These are phyloP conservation scores for Martensiomyces pterosporus DNA, from an alignment of 192 early-diverging fungal genomes.

Conservation along the genomic window DNA sequence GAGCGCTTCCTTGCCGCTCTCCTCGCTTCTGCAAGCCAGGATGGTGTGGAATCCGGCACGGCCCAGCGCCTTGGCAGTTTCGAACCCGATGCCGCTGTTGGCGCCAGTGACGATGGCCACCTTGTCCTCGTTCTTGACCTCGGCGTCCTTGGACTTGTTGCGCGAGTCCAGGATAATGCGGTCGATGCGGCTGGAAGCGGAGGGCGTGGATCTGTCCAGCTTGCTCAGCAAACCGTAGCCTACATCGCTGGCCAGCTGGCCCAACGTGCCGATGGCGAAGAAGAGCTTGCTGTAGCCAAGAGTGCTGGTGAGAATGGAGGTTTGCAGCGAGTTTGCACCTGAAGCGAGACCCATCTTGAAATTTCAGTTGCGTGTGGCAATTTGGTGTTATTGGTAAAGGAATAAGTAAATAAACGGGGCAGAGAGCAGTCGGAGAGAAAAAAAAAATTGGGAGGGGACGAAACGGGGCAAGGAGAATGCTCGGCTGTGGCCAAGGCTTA, in stretches of 20 bases:
- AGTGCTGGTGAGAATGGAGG: slow-evolving; percentile 1
- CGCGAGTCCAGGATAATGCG: slow-evolving; percentile 19
- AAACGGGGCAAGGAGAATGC: too few relatives aligned
- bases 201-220: slow-evolving; percentile 20
- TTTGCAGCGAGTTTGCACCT: slow-evolving; percentile 23
- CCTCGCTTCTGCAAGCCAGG: slow-evolving; percentile 36
- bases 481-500: too few relatives aligned
- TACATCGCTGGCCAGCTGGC: slow-evolving; percentile 20
- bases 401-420: too few relatives aligned
- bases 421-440: too few relatives aligned
- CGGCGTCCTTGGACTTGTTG: slow-evolving; percentile 1
- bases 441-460: neutral
- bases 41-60: slow-evolving; percentile 53
- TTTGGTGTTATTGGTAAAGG: too few relatives aligned
- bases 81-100: slow-evolving; percentile 58
- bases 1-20: slow-evolving; percentile 31
- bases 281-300: neutral
- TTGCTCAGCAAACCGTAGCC: slow-evolving; percentile 24
- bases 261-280: slow-evolving; percentile 4
- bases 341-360: slow-evolving; percentile 25
- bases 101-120: slow-evolving; percentile 53
- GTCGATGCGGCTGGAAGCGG: slow-evolving; percentile 30
- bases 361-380: too few relatives aligned
- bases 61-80: slow-evolving; percentile 55
- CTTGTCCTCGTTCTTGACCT: slow-evolving; percentile 16